Conservation (phyloP, 495 filamentous ascomycete genomes). For the Penicillium arizonense region DNA sequence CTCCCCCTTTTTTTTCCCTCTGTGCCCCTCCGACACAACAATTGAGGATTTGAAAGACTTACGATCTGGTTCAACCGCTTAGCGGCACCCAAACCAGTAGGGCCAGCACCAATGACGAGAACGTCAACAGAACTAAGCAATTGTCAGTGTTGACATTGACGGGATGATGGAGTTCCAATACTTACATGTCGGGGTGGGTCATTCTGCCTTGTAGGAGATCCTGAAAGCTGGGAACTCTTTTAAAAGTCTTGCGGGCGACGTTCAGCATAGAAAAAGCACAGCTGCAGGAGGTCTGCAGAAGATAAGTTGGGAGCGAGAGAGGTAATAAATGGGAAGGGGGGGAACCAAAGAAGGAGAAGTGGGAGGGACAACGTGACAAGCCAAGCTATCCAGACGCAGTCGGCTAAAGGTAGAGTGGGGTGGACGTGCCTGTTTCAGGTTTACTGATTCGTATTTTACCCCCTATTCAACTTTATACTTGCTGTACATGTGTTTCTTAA, state of each 20-base stretch:
- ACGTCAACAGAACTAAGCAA: conserved; percentile 81
- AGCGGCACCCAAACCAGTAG: conserved; percentile 93
- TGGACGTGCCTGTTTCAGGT: conserved; percentile 39
- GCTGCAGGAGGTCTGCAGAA: conserved; percentile 35
- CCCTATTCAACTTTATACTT: background rate
- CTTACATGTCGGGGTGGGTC: conserved; percentile 55
- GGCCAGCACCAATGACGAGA: conserved; percentile 96
- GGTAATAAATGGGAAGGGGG: conserved; percentile 23
- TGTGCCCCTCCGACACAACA: conserved; percentile 6
- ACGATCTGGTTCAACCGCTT: conserved; percentile 97
- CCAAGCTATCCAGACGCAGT: conserved; percentile 25
- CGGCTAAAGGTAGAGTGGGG: conserved; percentile 23
- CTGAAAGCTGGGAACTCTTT: conserved; percentile 59
- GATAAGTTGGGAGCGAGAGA: conserved; percentile 13
- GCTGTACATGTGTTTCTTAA: background rate
- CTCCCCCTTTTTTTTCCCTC: conserved; percentile 20
- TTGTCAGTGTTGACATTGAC: conserved; percentile 18
- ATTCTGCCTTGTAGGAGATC: conserved; percentile 59
- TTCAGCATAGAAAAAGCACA: conserved; percentile 48
- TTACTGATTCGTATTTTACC: conserved; percentile 18
- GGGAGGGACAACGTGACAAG: conserved; percentile 28
- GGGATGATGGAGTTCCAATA: conserved; percentile 3
- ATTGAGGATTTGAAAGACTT: conserved; percentile 34
- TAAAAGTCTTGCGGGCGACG: conserved; percentile 50
- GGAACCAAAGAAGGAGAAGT: conserved; percentile 19